Conservation (phyloP, 228 moss, liverwort and hornwort species). For the Sphagnum magellanicum region DNA sequence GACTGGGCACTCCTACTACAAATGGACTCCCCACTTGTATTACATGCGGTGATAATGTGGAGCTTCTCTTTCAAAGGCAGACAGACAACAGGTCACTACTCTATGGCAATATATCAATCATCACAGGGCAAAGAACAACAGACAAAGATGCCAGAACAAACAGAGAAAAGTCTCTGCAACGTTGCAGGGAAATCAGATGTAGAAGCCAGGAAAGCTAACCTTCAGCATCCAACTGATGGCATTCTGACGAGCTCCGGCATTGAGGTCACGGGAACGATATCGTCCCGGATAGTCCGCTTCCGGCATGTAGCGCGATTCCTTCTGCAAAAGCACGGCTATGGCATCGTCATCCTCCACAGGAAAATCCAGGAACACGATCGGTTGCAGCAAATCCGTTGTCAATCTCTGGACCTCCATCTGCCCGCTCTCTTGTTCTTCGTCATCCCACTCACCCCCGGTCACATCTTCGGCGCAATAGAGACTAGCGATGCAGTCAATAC, state of each 20-base stretch:
- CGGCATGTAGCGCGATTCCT: slow-evolving; percentile 44
- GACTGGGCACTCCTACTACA: too few species aligned
- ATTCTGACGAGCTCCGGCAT: slow-evolving; percentile 35
- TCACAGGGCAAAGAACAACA: not conserved
- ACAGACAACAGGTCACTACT: not conserved
- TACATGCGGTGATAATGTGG: not conserved
- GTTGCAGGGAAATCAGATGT: not conserved
- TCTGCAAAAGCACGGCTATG: slow-evolving; percentile 37
- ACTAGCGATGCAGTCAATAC: slow-evolving; percentile 40
- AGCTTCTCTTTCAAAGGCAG: not conserved
- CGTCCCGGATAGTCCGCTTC: slow-evolving; percentile 35
- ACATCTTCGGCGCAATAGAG: slow-evolving; percentile 46
- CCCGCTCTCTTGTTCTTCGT: slow-evolving; percentile 15
- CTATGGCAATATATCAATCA: not conserved
- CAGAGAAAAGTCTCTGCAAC: not conserved
- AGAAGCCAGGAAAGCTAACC: slow-evolving; percentile 6
- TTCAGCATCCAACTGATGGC: slow-evolving; percentile 52
- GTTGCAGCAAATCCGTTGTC: not conserved
- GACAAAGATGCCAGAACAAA: not conserved
- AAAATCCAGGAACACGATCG: slow-evolving; percentile 19
- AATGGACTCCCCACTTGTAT: not conserved
- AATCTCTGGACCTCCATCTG: slow-evolving; percentile 16
- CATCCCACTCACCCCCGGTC: slow-evolving; percentile 27
- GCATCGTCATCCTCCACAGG: slow-evolving; percentile 42
- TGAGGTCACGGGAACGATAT: slow-evolving; percentile 25